Percentiles rank a stretch among this genome's conserved stretches.
Evolutionary conservation across 1,284 basidiomycete genomes (phyloP).

Genomic region (Papiliotrema flavescens): DNA sequence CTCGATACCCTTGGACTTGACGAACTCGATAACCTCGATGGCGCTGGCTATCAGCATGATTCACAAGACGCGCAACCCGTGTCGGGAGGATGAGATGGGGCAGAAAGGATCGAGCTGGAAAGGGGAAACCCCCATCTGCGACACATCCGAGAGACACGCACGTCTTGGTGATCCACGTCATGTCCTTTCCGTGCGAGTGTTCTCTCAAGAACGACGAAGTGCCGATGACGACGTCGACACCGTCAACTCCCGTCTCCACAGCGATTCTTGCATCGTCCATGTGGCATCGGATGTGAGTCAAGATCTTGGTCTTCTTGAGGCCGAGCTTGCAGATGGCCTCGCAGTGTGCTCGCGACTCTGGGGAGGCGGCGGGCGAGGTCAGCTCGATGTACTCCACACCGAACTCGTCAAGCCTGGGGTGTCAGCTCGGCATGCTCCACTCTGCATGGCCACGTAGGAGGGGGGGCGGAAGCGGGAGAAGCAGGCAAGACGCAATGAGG

Average conservation of each 20-base stretch:
- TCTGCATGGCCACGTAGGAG: neutral
- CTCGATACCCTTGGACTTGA: slow-evolving; percentile 99
- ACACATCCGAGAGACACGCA: slow-evolving; percentile 14
- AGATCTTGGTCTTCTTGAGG: slow-evolving; percentile 74
- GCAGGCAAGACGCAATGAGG: slow-evolving; percentile 12
- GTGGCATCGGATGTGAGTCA: slow-evolving; percentile 99
- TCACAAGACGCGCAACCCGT: too few species aligned
- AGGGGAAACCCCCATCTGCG: too few species aligned
- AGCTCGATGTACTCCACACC: slow-evolving; percentile 99
- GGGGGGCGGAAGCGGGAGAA: neutral
- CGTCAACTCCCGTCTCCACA: slow-evolving; percentile 98
- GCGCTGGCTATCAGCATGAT: slow-evolving; percentile 45
- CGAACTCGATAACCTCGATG: slow-evolving; percentile 98
- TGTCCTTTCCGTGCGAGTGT: slow-evolving; percentile 99
- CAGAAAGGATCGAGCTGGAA: too few species aligned
- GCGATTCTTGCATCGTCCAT: slow-evolving; percentile 99
- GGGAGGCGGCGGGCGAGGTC: slow-evolving; percentile 95
- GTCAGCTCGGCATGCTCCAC: neutral
- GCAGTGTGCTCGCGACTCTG: slow-evolving; percentile 91
- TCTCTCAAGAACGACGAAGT: slow-evolving; percentile 98
- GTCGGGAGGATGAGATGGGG: too few species aligned
- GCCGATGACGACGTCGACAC: slow-evolving; percentile 98
- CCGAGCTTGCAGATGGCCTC: slow-evolving; percentile 99
- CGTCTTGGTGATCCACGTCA: slow-evolving; percentile 98
- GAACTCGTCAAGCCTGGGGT: slow-evolving; percentile 73